These are phyloP conservation scores for Talaromyces funiculosus DNA, from an alignment of 2,329 filamentous ascomycete species.

Conservation along the genomic window DNA sequence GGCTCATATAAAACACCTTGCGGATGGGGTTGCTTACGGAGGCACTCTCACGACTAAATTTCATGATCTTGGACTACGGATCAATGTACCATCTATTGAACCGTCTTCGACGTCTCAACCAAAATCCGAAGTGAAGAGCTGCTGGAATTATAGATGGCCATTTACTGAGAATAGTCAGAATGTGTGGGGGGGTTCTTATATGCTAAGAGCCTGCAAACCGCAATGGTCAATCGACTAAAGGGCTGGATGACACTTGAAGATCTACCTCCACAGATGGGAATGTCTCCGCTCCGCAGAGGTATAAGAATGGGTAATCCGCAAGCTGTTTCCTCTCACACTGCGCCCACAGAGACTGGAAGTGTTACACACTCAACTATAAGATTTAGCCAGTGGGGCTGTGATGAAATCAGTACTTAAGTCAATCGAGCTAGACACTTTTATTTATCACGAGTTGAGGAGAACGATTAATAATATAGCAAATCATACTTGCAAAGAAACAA, in stretches of 20 bases:
- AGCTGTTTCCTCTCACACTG: not conserved
- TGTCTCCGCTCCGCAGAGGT: not conserved
- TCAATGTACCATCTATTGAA: not conserved
- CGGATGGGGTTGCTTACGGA: not conserved
- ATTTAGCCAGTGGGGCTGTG: not conserved
- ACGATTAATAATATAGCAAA: not conserved
- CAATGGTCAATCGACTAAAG: not conserved
- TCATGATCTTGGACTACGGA: not conserved
- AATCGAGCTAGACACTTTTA: not conserved
- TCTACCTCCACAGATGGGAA: not conserved
- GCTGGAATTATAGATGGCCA: not conserved
- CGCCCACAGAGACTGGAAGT: not conserved
- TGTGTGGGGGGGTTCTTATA: not conserved
- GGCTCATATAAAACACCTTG: not conserved
- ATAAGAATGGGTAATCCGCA: not conserved
- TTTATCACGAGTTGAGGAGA: not conserved
- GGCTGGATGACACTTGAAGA: not conserved
- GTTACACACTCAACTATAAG: not conserved
- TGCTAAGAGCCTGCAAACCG: not conserved
- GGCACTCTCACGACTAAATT: not conserved
- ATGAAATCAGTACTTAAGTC: not conserved
- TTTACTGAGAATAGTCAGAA: not conserved
- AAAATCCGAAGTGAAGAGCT: not conserved
- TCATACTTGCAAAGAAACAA: not conserved
- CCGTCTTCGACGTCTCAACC: not conserved